phyloP scores from a whole-genome alignment of 2,329 filamentous ascomycete genomes.

The Dryadomyces sulphureus region DNA sequence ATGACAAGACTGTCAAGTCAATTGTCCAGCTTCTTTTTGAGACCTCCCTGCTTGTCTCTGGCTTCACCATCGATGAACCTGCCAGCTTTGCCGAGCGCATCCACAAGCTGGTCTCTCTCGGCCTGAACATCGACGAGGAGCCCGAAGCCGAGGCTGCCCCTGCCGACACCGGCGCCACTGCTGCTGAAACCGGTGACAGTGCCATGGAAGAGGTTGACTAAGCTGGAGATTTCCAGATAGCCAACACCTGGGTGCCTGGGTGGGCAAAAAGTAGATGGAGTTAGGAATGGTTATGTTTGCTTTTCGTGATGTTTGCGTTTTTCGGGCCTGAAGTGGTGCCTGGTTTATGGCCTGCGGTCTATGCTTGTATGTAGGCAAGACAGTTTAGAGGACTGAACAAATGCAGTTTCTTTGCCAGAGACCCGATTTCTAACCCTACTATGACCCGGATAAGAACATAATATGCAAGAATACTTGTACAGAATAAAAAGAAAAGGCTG shows the following conservation, averaged over 20 bases:
- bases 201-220: slow-evolving; percentile 99
- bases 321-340: background rate
- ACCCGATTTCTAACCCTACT: no score
- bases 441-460: no score
- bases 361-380: background rate
- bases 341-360: slow-evolving; percentile 1
- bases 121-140: slow-evolving; percentile 93
- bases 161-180: slow-evolving; percentile 40
- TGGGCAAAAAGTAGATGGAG: slow-evolving; percentile 25
- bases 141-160: slow-evolving; percentile 53
- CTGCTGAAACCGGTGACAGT: slow-evolving; percentile 62
- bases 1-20: slow-evolving; percentile 97
- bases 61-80: slow-evolving; percentile 99
- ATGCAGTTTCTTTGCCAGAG: background rate
- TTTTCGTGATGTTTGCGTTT: slow-evolving; percentile 8
- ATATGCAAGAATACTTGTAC: no score
- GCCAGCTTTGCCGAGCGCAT: slow-evolving; percentile 97
- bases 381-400: background rate
- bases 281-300: slow-evolving; percentile 18
- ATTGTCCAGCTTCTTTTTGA: slow-evolving; percentile 98
- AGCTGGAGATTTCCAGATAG: slow-evolving; percentile 19
- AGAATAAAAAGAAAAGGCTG: no score
- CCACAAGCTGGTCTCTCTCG: slow-evolving; percentile 97
- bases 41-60: slow-evolving; percentile 94
- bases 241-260: slow-evolving; percentile 7